Evolutionary conservation across 768 basidiomycete species (phyloP).

Genomic region (Butyriboletus loyo): DNA sequence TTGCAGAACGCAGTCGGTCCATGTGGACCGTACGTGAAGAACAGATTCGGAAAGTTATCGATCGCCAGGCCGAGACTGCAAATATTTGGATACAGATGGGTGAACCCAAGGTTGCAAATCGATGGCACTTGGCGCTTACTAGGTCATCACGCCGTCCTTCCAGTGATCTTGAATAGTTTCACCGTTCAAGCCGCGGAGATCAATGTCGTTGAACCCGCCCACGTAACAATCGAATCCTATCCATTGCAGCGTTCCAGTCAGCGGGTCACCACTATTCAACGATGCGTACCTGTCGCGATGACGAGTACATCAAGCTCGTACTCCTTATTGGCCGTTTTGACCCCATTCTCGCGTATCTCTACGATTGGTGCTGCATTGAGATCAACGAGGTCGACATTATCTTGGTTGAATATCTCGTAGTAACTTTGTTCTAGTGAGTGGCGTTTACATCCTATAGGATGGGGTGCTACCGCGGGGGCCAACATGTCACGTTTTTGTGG

Average conservation of each 20-base stretch:
- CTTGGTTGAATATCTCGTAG: constrained; percentile 15
- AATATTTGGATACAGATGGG: background rate
- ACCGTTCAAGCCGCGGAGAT: constrained; percentile 11
- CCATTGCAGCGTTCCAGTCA: background rate
- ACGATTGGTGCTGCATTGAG: constrained; percentile 3
- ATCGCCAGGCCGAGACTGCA: constrained; percentile 15
- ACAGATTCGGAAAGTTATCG: constrained; percentile 15
- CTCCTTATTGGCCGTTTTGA: constrained; percentile 5
- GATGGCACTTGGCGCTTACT: background rate
- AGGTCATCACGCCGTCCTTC: constrained; percentile 11
- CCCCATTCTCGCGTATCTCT: constrained; percentile 7
- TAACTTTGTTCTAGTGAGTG: constrained; percentile 7
- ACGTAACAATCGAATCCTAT: constrained; percentile 12
- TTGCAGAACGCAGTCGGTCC: constrained; percentile 10
- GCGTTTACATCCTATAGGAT: constrained; percentile 9
- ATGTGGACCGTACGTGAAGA: constrained; percentile 9
- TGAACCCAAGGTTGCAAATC: background rate
- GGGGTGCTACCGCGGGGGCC: constrained; percentile 11
- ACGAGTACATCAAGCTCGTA: constrained; percentile 13
- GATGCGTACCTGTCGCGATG: constrained; percentile 13
- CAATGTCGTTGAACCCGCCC: constrained; percentile 5
- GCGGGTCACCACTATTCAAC: background rate
- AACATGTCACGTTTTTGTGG: constrained; percentile 10
- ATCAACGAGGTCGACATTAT: constrained; percentile 17
- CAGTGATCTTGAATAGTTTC: constrained; percentile 15